phyloP scores from a whole-genome alignment of 192 early-diverging fungal genomes.

The Coemansia sp. region DNA sequence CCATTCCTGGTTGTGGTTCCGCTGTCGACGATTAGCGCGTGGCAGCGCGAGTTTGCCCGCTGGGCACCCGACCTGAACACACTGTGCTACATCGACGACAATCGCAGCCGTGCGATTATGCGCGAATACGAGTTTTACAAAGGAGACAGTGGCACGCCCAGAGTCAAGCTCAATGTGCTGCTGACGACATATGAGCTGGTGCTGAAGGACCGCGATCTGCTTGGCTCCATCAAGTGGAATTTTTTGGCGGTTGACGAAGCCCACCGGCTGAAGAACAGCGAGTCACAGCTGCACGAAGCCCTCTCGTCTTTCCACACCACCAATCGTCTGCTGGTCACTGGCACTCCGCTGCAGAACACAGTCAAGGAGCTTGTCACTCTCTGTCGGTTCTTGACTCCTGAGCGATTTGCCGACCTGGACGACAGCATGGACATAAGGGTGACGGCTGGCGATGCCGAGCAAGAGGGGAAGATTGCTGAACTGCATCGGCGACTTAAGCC shows the following conservation, averaged over 20 bases:
- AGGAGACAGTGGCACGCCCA: conserved; percentile 43
- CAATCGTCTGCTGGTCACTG: conserved; percentile 94
- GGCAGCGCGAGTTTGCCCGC: conserved; percentile 92
- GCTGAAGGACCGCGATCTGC: conserved; percentile 81
- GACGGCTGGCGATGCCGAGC: conserved; percentile 63
- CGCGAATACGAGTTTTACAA: conserved; percentile 94
- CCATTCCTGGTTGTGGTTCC: conserved; percentile 97
- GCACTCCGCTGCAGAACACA: conserved; percentile 98
- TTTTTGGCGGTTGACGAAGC: conserved; percentile 97
- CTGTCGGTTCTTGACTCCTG: conserved; percentile 92
- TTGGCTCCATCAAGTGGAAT: conserved; percentile 87
- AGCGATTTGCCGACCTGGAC: conserved; percentile 78
- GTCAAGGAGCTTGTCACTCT: conserved; percentile 91
- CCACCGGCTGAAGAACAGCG: conserved; percentile 94
- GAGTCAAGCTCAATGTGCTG: conserved; percentile 86
- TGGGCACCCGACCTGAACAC: conserved; percentile 97
- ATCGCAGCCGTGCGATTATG: conserved; percentile 77
- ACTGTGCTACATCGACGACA: conserved; percentile 87
- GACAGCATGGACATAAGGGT: conserved; percentile 73
- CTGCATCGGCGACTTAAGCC: conserved; percentile 82
- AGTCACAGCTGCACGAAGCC: conserved; percentile 92
- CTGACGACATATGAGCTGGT: conserved; percentile 96
- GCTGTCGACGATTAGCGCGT: conserved; percentile 89
- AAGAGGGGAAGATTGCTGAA: conserved; percentile 80
- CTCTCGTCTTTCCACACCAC: conserved; percentile 82